A percentile compares a stretch with the other conserved stretches of the same genome.
Conservation (phyloP, 2,329 filamentous ascomycete genomes). For the Ophiostoma fasciatum region DNA sequence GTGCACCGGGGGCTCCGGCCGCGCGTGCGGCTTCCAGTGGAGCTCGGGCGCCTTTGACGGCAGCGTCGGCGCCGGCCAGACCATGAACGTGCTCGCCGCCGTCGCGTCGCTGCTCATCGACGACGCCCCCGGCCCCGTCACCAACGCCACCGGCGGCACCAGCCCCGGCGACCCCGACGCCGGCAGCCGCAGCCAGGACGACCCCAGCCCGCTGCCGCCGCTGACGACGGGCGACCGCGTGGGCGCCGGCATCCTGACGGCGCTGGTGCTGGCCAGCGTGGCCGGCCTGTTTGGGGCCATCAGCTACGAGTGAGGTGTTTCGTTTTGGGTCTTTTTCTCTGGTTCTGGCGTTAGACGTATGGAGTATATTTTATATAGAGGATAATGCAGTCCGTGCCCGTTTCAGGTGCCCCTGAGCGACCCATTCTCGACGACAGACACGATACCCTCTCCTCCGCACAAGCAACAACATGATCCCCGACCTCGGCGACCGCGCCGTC, state of each 20-base stretch:
- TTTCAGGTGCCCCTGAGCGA: no score
- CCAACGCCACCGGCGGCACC: slow-evolving; percentile 31
- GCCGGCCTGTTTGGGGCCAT: slow-evolving; percentile 22
- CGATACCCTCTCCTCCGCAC: no score
- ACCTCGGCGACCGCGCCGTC: slow-evolving; percentile 18
- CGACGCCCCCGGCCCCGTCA: slow-evolving; percentile 19
- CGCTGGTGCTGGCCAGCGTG: slow-evolving; percentile 31
- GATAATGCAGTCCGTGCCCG: no score
- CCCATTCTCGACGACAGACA: not conserved
- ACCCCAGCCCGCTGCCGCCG: slow-evolving; percentile 12
- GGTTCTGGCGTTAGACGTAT: not conserved
- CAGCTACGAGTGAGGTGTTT: slow-evolving; percentile 11
- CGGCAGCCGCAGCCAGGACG: slow-evolving; percentile 22
- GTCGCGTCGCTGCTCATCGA: slow-evolving; percentile 30
- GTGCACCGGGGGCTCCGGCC: slow-evolving; percentile 31
- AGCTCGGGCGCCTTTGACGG: slow-evolving; percentile 29
- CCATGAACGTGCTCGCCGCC: slow-evolving; percentile 38
- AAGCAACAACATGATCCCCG: no score
- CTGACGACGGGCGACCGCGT: slow-evolving; percentile 49
- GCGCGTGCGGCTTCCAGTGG: slow-evolving; percentile 40
- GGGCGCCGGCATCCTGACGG: slow-evolving; percentile 52
- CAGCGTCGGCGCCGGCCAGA: slow-evolving; percentile 37
- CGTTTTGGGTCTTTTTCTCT: not conserved
- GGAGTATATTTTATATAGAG: not conserved
- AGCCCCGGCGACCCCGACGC: slow-evolving; percentile 31